These are phyloP conservation scores for Corylus avellana DNA, from an alignment of 306 rosid genomes.

Conservation along the genomic window DNA sequence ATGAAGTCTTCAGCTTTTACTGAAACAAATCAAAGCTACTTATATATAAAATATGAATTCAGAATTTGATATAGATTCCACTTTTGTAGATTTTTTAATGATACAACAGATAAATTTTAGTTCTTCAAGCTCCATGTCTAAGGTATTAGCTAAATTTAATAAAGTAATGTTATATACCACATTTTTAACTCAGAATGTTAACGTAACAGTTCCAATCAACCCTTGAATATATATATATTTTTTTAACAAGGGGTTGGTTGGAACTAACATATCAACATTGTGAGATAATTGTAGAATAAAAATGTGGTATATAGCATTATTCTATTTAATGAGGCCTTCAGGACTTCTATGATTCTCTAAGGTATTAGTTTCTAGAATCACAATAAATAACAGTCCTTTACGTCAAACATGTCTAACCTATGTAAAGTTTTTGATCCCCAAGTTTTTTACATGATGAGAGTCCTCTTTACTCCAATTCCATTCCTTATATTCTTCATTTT, in stretches of 20 bases:
- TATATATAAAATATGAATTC: neutral
- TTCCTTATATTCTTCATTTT: slow-evolving; percentile 5
- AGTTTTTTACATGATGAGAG: neutral
- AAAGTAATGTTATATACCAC: neutral
- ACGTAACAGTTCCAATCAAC: too few species aligned
- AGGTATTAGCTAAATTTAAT: neutral
- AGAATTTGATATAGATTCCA: neutral
- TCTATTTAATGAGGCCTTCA: neutral
- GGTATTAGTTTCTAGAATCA: slow-evolving; percentile 1
- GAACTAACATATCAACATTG: too few species aligned
- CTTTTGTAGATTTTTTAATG: neutral
- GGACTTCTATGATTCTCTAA: neutral
- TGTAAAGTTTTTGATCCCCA: neutral
- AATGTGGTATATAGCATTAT: too few species aligned
- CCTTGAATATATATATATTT: too few species aligned
- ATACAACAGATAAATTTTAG: neutral
- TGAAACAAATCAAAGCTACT: neutral
- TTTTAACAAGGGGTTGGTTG: too few species aligned
- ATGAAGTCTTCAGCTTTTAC: neutral
- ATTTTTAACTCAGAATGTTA: too few species aligned
- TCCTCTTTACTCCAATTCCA: slow-evolving; percentile 14
- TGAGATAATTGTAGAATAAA: too few species aligned
- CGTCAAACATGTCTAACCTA: neutral
- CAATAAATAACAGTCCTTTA: neutral
- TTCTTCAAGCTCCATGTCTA: neutral